Percentiles rank a stretch among this genome's conserved stretches.
These are phyloP conservation scores for Thielaviopsis euricoi DNA, from an alignment of 2,329 filamentous ascomycete genomes.

Conservation along the genomic window DNA sequence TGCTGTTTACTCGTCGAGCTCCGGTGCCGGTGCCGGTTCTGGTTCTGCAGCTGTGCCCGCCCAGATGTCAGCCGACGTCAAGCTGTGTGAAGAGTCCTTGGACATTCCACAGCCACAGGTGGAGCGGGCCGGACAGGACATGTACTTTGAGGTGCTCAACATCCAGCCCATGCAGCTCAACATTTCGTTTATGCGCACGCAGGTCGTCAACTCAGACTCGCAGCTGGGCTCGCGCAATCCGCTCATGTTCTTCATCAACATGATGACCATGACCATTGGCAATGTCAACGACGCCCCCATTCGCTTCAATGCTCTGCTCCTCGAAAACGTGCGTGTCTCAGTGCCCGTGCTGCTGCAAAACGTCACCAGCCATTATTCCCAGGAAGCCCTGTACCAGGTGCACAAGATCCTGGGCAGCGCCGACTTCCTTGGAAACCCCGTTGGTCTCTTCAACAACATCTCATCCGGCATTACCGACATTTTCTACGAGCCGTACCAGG, in stretches of 20 bases:
- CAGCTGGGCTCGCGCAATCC: slow-evolving; percentile 82
- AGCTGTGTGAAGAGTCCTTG: slow-evolving; percentile 73
- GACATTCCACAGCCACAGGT: slow-evolving; percentile 85
- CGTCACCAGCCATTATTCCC: slow-evolving; percentile 86
- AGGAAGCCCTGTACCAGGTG: slow-evolving; percentile 88
- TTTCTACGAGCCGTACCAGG: slow-evolving; percentile 98
- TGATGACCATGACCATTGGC: slow-evolving; percentile 97
- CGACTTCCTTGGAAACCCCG: slow-evolving; percentile 93
- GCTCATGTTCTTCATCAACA: slow-evolving; percentile 96
- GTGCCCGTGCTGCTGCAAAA: slow-evolving; percentile 69
- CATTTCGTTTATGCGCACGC: slow-evolving; percentile 90
- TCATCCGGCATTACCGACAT: slow-evolving; percentile 94
- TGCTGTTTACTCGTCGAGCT: neutral
- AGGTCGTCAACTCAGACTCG: slow-evolving; percentile 90
- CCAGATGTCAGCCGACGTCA: slow-evolving; percentile 56
- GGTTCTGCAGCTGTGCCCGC: slow-evolving; percentile 14
- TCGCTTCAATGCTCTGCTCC: slow-evolving; percentile 77
- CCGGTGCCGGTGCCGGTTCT: neutral
- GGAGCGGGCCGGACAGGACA: slow-evolving; percentile 72
- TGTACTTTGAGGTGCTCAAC: slow-evolving; percentile 95
- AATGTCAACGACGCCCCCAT: slow-evolving; percentile 98
- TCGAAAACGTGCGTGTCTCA: slow-evolving; percentile 90
- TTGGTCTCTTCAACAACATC: slow-evolving; percentile 95
- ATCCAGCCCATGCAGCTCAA: slow-evolving; percentile 97
- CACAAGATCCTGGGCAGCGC: slow-evolving; percentile 95